These are phyloP conservation scores for Mentha longifolia DNA, from an alignment of 257 asterid species.

Conservation along the genomic window DNA sequence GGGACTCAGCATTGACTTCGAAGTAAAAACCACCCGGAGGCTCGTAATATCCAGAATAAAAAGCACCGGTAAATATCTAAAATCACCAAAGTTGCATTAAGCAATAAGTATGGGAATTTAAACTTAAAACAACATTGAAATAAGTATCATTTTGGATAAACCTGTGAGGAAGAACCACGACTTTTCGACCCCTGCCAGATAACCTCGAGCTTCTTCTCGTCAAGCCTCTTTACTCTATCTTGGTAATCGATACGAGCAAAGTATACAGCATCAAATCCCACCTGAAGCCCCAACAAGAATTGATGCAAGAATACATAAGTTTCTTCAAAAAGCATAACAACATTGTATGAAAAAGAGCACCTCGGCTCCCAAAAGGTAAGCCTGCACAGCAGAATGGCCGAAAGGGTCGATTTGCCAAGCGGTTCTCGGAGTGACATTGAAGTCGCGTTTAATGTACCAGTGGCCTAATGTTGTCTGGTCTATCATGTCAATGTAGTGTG, in stretches of 20 bases:
- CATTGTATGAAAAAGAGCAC: constrained; percentile 36
- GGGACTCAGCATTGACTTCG: constrained; percentile 79
- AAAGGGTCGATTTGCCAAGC: constrained; percentile 99
- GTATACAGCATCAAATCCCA: constrained; percentile 93
- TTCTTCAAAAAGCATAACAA: not conserved
- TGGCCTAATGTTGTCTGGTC: constrained; percentile 98
- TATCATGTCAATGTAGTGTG: constrained; percentile 96
- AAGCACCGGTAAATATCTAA: constrained; percentile 97
- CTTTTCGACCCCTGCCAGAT: constrained; percentile 89
- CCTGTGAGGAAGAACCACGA: constrained; percentile 89
- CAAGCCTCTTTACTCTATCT: constrained; percentile 82
- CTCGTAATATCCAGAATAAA: constrained; percentile 80
- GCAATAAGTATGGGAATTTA: not conserved
- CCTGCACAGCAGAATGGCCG: constrained; percentile 99
- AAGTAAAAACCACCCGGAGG: constrained; percentile 85
- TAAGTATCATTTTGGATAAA: constrained; percentile 28
- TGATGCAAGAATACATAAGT: not conserved
- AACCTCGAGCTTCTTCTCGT: constrained; percentile 88
- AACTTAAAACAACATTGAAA: not conserved
- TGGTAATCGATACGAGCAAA: constrained; percentile 97
- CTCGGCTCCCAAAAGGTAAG: constrained; percentile 97
- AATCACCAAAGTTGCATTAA: not conserved
- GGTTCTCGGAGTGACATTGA: constrained; percentile 85
- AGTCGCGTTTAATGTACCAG: constrained; percentile 68
- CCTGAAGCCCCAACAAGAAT: constrained; percentile 49